Percentiles rank a stretch among this genome's conserved stretches.
phyloP scores from a whole-genome alignment of 176 grass and related monocot genomes.

The Aegilops sharonensis region DNA sequence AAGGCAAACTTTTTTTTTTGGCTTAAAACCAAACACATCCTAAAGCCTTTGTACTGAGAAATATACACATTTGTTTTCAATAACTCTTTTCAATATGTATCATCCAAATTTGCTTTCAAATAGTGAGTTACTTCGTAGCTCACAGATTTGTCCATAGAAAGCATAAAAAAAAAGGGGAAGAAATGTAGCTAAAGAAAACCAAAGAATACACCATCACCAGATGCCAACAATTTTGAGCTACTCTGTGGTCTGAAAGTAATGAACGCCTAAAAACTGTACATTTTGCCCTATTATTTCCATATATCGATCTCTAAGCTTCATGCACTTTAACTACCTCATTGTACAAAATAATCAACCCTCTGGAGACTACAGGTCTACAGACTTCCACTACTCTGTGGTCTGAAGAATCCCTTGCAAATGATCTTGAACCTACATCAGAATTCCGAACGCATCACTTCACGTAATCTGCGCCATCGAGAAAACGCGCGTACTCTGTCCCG shows the following conservation, averaged over 20 bases:
- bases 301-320: background rate
- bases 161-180: background rate
- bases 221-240: background rate
- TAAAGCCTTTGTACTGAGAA: background rate
- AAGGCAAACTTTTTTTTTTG: too few relatives aligned
- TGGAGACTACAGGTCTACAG: background rate
- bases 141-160: background rate
- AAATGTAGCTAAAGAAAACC: too few relatives aligned
- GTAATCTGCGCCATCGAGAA: constrained; percentile 70
- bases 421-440: background rate
- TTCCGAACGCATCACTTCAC: background rate
- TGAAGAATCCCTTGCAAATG: background rate
- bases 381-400: too few relatives aligned
- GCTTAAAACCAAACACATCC: too few relatives aligned
- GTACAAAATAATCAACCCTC: constrained; percentile 24
- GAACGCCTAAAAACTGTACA: background rate
- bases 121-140: background rate
- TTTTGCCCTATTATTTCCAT: background rate
- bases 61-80: background rate
- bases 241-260: background rate
- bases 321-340: constrained; percentile 5
- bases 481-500: constrained; percentile 58
- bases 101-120: background rate
- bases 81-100: background rate
- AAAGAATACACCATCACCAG: background rate